These are phyloP conservation scores for Phytophthora macrochlamydospora DNA, from an alignment of 352 stramenopile species.

Conservation along the genomic window DNA sequence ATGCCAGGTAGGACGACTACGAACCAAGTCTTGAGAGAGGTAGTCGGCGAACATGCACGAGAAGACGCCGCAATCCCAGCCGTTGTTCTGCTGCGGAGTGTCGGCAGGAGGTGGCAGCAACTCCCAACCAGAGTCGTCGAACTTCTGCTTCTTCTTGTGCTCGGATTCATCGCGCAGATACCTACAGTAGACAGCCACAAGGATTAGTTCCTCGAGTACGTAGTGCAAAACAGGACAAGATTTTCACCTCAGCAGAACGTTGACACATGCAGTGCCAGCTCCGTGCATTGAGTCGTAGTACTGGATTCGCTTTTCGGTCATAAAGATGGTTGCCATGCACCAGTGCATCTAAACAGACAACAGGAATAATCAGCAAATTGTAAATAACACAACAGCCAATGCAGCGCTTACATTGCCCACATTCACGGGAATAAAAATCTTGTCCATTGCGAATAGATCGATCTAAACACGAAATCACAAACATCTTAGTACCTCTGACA, in stretches of 20 bases:
- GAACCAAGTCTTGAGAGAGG: slow-evolving; percentile 66
- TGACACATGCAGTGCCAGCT: slow-evolving; percentile 66
- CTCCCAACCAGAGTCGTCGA: slow-evolving; percentile 66
- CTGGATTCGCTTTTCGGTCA: slow-evolving; percentile 89
- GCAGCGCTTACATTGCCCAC: slow-evolving; percentile 72
- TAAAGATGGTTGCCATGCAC: slow-evolving; percentile 87
- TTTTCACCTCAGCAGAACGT: slow-evolving; percentile 64
- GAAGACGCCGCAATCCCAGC: slow-evolving; percentile 86
- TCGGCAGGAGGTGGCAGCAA: slow-evolving; percentile 59
- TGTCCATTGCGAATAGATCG: slow-evolving; percentile 91
- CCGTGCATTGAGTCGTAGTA: slow-evolving; percentile 90
- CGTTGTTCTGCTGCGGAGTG: slow-evolving; percentile 84
- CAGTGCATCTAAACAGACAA: slow-evolving; percentile 69
- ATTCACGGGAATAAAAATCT: slow-evolving; percentile 88
- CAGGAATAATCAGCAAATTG: background rate
- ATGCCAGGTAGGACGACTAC: slow-evolving; percentile 2
- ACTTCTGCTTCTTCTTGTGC: slow-evolving; percentile 83
- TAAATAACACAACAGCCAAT: background rate
- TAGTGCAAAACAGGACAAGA: background rate
- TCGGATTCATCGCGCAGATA: slow-evolving; percentile 87
- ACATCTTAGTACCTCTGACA: too few species aligned
- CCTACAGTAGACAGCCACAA: slow-evolving; percentile 17
- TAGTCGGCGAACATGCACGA: slow-evolving; percentile 89
- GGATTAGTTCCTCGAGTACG: too few species aligned
- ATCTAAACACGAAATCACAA: slow-evolving; percentile 39